phyloP scores from a whole-genome alignment of 1,284 basidiomycete genomes.

The Ustilago hordei region DNA sequence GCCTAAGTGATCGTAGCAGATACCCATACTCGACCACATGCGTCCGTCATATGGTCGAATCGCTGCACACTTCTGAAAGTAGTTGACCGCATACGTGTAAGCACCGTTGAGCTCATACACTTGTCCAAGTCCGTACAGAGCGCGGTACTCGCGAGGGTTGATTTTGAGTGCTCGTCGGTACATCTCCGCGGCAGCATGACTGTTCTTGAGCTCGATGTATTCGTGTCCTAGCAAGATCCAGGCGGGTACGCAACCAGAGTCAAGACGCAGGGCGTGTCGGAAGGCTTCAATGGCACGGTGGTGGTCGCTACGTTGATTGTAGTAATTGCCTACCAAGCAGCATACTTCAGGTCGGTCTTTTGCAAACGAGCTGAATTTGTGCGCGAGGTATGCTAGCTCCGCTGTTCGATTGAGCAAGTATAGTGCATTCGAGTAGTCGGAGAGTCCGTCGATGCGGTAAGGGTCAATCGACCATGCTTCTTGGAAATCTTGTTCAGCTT shows the following conservation, averaged over 20 bases:
- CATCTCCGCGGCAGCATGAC: conserved; percentile 96
- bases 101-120: conserved; percentile 96
- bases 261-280: conserved; percentile 89
- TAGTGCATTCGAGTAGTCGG: conserved; percentile 95
- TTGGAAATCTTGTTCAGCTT: conserved; percentile 64
- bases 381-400: conserved; percentile 90
- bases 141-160: conserved; percentile 88
- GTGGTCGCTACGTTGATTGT: conserved; percentile 90
- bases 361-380: conserved; percentile 70
- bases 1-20: conserved; percentile 89
- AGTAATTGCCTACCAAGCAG: conserved; percentile 97
- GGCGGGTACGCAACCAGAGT: conserved; percentile 91
- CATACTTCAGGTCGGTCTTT: conserved; percentile 75
- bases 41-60: conserved; percentile 93
- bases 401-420: conserved; percentile 91
- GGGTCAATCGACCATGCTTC: conserved; percentile 76
- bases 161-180: conserved; percentile 95
- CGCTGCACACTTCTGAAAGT: conserved; percentile 95
- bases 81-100: conserved; percentile 94
- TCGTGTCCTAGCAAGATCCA: conserved; percentile 99
- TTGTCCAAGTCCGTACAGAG: conserved; percentile 98
- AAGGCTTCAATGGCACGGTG: conserved; percentile 97
- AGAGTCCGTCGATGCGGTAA: conserved; percentile 91
- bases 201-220: conserved; percentile 98
- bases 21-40: conserved; percentile 93